Percentiles rank a stretch among this genome's conserved stretches.
These are phyloP conservation scores for Lepraria neglecta DNA, from an alignment of 495 filamentous ascomycete species.

Conservation along the genomic window DNA sequence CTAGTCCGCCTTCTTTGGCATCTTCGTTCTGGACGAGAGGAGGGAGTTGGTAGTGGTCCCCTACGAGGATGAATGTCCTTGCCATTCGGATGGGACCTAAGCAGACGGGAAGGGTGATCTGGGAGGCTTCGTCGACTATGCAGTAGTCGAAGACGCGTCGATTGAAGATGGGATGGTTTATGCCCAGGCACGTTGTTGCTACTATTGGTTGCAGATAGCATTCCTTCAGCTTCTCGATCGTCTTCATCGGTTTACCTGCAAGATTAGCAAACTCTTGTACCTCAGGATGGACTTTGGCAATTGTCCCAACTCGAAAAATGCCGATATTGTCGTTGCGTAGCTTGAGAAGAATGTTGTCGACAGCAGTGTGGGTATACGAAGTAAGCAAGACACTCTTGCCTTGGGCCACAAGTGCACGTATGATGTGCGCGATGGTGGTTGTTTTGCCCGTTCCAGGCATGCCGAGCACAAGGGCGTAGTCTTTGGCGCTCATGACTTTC, in stretches of 20 bases:
- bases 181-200: constrained; percentile 87
- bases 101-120: constrained; percentile 92
- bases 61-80: constrained; percentile 87
- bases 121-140: constrained; percentile 95
- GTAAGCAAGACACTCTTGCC: constrained; percentile 89
- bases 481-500: constrained; percentile 89
- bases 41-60: constrained; percentile 92
- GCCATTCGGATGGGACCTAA: constrained; percentile 91
- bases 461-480: constrained; percentile 91
- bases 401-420: constrained; percentile 79
- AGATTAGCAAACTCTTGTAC: constrained; percentile 77
- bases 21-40: constrained; percentile 89
- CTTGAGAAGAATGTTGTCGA: constrained; percentile 95
- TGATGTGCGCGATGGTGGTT: constrained; percentile 95
- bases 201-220: constrained; percentile 83
- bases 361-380: constrained; percentile 93
- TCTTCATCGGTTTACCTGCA: constrained; percentile 59
- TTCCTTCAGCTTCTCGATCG: constrained; percentile 74
- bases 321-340: constrained; percentile 71
- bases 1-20: constrained; percentile 77
- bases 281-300: constrained; percentile 78
- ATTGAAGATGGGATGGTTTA: constrained; percentile 81
- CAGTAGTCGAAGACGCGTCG: constrained; percentile 94
- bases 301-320: constrained; percentile 74
- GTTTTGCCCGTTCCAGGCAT: constrained; percentile 99